phyloP scores from a whole-genome alignment of 306 rosid species.

The Quercus ilex region DNA sequence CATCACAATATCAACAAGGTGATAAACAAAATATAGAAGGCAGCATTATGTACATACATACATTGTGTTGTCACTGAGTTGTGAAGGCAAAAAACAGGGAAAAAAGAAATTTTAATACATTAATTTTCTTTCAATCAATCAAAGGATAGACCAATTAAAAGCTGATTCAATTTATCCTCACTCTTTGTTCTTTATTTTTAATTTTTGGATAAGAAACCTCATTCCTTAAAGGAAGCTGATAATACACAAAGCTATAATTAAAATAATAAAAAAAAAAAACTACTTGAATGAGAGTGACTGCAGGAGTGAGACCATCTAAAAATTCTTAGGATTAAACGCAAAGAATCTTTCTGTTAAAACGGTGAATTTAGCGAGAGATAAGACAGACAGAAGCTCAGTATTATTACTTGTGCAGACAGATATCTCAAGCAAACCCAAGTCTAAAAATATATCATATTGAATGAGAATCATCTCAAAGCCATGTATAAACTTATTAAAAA shows the following conservation, averaged over 20 bases:
- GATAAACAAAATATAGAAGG: constrained; percentile 3
- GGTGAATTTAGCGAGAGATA: neutral
- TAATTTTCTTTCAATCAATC: neutral
- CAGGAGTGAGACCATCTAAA: neutral
- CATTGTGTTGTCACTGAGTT: neutral
- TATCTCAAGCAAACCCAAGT: constrained; percentile 2
- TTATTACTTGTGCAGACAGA: neutral
- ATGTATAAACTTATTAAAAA: neutral
- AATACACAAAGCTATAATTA: neutral
- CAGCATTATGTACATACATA: constrained; percentile 8
- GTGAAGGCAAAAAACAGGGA: neutral
- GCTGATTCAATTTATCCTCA: neutral
- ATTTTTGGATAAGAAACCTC: neutral
- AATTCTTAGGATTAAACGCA: neutral
- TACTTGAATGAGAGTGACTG: neutral
- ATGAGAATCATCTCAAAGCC: neutral
- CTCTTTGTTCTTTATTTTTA: neutral
- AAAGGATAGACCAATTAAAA: neutral
- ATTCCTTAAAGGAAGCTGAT: neutral
- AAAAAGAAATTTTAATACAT: neutral
- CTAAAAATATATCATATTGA: neutral
- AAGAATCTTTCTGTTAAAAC: neutral
- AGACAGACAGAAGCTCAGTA: neutral
- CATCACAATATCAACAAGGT: constrained; percentile 23
- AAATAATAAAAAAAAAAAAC: neutral